phyloP scores from a whole-genome alignment of 2,329 filamentous ascomycete species.

The Albophoma yamanashiensis region DNA sequence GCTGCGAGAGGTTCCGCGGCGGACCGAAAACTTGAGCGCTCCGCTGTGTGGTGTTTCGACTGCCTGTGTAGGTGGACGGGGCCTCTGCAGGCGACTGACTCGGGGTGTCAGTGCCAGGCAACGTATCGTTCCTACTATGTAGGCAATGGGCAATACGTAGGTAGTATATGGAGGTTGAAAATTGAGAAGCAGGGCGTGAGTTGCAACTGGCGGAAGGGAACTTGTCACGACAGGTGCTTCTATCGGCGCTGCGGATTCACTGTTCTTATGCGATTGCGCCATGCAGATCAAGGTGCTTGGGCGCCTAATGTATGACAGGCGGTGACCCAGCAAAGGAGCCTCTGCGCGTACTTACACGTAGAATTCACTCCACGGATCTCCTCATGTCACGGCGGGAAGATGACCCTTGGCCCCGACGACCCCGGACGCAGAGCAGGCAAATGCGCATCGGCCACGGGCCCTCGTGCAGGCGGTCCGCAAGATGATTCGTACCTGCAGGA shows the following conservation, averaged over 20 bases:
- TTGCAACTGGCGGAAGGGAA: not conserved
- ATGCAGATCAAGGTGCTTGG: no score
- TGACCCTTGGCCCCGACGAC: not conserved
- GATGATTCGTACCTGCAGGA: slow-evolving; percentile 3
- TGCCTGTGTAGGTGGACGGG: not conserved
- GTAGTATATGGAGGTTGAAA: no score
- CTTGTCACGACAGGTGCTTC: no score
- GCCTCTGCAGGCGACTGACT: not conserved
- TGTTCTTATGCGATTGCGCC: no score
- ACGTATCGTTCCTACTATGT: no score
- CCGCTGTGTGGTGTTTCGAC: not conserved
- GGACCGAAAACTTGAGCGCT: not conserved
- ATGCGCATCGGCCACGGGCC: not conserved
- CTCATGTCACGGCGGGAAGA: no score
- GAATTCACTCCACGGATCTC: no score
- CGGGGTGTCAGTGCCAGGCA: not conserved
- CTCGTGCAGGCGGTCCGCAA: not conserved
- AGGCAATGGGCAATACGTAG: not conserved
- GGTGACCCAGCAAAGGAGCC: no score
- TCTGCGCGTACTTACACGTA: no score
- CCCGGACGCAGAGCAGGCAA: not conserved
- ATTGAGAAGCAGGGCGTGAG: not conserved
- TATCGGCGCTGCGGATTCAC: no score
- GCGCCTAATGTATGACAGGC: no score
- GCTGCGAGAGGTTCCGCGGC: not conserved